Evolutionary conservation across 306 rosid species (phyloP).

Genomic region (Cucumis cinereus): DNA sequence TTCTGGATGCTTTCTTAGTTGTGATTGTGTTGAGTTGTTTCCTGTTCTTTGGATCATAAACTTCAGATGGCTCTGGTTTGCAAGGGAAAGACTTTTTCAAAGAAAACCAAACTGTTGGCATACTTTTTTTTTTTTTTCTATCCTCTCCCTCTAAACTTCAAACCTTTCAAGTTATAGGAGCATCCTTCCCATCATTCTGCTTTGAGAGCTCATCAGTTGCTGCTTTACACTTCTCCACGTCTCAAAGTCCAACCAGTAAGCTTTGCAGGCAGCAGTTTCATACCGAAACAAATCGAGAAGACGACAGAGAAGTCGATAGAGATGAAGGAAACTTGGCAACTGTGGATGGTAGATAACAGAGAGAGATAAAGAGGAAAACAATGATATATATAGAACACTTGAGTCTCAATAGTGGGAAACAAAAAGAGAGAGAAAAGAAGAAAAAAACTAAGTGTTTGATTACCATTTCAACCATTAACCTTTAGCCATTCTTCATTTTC

Average conservation of each 20-base stretch:
- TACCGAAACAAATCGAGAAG: not conserved
- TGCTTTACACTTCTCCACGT: not conserved
- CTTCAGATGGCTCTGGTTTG: conserved; percentile 80
- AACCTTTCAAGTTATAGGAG: not conserved
- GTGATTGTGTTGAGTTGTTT: conserved; percentile 54
- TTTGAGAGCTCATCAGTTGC: not conserved
- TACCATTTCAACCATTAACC: not conserved
- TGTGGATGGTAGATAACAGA: not conserved
- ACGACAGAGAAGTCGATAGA: not conserved
- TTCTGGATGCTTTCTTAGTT: conserved; percentile 42
- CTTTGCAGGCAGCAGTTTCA: not conserved
- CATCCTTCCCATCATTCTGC: not conserved
- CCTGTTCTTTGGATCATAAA: conserved; percentile 73
- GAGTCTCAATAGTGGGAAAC: not conserved
- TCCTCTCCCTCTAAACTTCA: not conserved
- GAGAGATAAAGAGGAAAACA: not conserved
- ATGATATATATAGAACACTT: not conserved
- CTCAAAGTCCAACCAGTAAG: not conserved
- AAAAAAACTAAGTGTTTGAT: not conserved
- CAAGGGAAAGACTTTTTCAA: conserved; percentile 73
- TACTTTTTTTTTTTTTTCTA: conserved; percentile 16
- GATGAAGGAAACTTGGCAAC: not conserved
- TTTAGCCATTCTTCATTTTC: not conserved
- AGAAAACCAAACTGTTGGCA: conserved; percentile 88
- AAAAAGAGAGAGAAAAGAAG: not conserved